phyloP scores from a whole-genome alignment of 192 early-diverging fungal species.

The Diversispora eburnea region DNA sequence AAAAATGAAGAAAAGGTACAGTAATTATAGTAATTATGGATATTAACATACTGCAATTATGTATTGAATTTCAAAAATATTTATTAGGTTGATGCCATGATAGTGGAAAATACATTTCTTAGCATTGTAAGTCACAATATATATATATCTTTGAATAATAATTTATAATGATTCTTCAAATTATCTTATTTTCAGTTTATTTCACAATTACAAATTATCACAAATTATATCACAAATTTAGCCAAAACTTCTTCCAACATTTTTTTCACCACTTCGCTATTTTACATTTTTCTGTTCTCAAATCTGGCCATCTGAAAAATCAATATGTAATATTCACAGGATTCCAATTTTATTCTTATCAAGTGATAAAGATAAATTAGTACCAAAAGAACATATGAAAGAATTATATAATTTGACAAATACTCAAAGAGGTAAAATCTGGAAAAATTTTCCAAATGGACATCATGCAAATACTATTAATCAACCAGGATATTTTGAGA shows the following conservation, averaged over 20 bases:
- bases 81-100: conserved; percentile 62
- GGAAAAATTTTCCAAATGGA: conserved; percentile 68
- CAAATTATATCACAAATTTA: conserved; percentile 22
- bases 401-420: conserved; percentile 62
- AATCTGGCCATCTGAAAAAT: conserved; percentile 78
- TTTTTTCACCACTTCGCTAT: conserved; percentile 68
- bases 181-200: neutral
- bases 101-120: conserved; percentile 94
- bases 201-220: neutral
- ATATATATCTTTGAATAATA: neutral
- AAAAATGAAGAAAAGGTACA: conserved; percentile 56
- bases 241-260: conserved; percentile 82
- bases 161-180: neutral
- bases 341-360: conserved; percentile 81
- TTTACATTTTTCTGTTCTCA: conserved; percentile 82
- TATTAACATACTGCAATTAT: conserved; percentile 5
- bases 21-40: neutral
- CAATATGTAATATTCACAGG: conserved; percentile 58
- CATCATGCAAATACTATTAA: conserved; percentile 89
- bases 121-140: conserved; percentile 56
- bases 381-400: conserved; percentile 86
- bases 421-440: conserved; percentile 35
- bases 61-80: too few relatives aligned
- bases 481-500: conserved; percentile 83
- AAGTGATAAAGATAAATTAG: conserved; percentile 79